phyloP scores from a whole-genome alignment of 208 protist species.

The Trypanosoma melophagium region DNA sequence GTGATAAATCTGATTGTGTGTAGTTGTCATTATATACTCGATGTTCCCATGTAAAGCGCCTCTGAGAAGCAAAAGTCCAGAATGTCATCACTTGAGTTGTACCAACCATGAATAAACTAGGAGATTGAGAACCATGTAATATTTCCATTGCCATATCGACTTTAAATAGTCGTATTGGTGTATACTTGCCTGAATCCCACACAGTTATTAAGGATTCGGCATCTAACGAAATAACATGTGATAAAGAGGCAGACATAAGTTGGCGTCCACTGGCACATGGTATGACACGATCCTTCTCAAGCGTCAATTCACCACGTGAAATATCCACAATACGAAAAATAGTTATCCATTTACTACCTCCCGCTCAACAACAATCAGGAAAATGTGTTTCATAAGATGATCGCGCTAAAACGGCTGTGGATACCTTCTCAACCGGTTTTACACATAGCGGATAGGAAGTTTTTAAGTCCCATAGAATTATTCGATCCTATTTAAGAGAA shows the following conservation, averaged over 20 bases:
- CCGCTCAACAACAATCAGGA: constrained; percentile 16
- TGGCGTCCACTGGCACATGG: constrained; percentile 19
- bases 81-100: not conserved
- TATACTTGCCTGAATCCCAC: constrained; percentile 19
- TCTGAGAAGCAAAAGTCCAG: constrained; percentile 10
- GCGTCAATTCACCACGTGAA: not conserved
- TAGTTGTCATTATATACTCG: not conserved
- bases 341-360: constrained; percentile 22
- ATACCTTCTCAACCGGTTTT: constrained; percentile 1
- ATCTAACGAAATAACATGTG: constrained; percentile 22
- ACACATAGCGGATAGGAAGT: not conserved
- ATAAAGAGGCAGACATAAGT: constrained; percentile 6
- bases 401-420: constrained; percentile 2
- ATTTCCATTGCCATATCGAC: constrained; percentile 18
- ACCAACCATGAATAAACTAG: constrained; percentile 1
- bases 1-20: not conserved
- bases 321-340: constrained; percentile 14
- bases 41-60: constrained; percentile 15
- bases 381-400: not conserved
- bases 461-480: constrained; percentile 8
- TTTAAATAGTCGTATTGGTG: constrained; percentile 25
- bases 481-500: constrained; percentile 14
- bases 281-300: constrained; percentile 21
- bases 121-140: not conserved
- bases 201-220: constrained; percentile 24